Percentiles rank a stretch among this genome's conserved stretches.
phyloP scores from a whole-genome alignment of 2,329 filamentous ascomycete species.

The Ilyonectria robusta region DNA sequence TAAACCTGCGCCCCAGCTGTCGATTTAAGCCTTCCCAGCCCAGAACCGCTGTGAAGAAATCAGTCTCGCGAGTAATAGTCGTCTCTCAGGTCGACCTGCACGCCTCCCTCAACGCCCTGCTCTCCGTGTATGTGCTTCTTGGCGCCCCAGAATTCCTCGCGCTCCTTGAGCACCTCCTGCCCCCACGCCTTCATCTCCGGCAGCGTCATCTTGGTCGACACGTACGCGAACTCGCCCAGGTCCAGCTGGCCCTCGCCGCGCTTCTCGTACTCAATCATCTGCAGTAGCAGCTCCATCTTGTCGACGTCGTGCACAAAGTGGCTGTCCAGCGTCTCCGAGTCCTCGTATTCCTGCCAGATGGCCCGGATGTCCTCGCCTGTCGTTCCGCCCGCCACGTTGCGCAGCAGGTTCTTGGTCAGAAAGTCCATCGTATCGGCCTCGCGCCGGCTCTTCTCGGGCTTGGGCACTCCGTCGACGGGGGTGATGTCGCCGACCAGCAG shows the following conservation, averaged over 20 bases:
- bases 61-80: conserved; percentile 61
- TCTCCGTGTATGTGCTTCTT: conserved; percentile 64
- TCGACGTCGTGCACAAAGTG: conserved; percentile 96
- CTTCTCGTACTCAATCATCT: conserved; percentile 98
- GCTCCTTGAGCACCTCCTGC: conserved; percentile 80
- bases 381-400: conserved; percentile 78
- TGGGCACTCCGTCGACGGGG: conserved; percentile 87
- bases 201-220: conserved; percentile 79
- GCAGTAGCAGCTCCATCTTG: conserved; percentile 94
- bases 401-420: conserved; percentile 80
- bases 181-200: conserved; percentile 88
- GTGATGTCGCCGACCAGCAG: conserved; percentile 96
- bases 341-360: conserved; percentile 97
- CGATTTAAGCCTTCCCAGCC: not conserved
- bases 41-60: not conserved
- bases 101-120: conserved; percentile 55
- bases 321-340: conserved; percentile 85
- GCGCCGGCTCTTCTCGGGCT: conserved; percentile 89
- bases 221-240: conserved; percentile 88
- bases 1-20: not conserved
- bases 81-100: conserved; percentile 55
- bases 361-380: conserved; percentile 80
- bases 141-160: conserved; percentile 78
- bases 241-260: conserved; percentile 76
- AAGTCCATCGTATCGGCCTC: conserved; percentile 95